phyloP scores from a whole-genome alignment of 2,329 filamentous ascomycete species.

The Monosporascus sp. region DNA sequence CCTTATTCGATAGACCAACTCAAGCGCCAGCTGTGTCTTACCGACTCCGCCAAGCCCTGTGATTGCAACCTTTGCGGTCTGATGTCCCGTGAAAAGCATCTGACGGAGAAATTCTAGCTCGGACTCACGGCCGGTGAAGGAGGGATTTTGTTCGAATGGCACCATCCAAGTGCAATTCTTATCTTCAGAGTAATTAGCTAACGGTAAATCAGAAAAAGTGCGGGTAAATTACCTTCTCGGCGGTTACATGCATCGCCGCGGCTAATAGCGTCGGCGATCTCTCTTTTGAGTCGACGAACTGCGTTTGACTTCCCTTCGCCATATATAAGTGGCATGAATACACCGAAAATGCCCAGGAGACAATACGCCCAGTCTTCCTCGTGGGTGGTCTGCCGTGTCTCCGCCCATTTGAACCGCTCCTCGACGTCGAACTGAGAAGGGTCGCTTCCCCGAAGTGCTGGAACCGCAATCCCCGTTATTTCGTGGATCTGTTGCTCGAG shows the following conservation, averaged over 20 bases:
- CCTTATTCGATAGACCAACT: constrained; percentile 23
- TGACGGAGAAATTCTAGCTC: neutral
- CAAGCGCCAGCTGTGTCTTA: constrained; percentile 33
- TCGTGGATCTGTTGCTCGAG: constrained; percentile 16
- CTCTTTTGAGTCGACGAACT: too few relatives aligned
- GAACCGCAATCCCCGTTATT: constrained; percentile 16
- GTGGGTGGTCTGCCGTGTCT: constrained; percentile 13
- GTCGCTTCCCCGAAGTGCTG: constrained; percentile 10
- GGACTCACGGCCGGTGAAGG: too few relatives aligned
- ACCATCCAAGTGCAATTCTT: too few relatives aligned
- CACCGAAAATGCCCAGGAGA: constrained; percentile 17
- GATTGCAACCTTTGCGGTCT: constrained; percentile 10
- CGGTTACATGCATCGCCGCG: too few relatives aligned
- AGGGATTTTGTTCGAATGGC: too few relatives aligned
- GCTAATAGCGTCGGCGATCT: too few relatives aligned
- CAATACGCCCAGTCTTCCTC: constrained; percentile 21
- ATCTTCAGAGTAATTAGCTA: too few relatives aligned
- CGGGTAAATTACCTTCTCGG: too few relatives aligned
- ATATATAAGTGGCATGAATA: constrained; percentile 16
- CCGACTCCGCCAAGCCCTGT: constrained; percentile 29
- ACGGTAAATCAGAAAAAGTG: too few relatives aligned
- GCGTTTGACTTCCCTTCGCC: constrained; percentile 6
- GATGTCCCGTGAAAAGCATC: neutral
- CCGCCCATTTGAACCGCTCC: constrained; percentile 19
- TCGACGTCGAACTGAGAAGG: constrained; percentile 14